phyloP scores from a whole-genome alignment of 1,284 basidiomycete species.

The Fomitopsis pinicola region DNA sequence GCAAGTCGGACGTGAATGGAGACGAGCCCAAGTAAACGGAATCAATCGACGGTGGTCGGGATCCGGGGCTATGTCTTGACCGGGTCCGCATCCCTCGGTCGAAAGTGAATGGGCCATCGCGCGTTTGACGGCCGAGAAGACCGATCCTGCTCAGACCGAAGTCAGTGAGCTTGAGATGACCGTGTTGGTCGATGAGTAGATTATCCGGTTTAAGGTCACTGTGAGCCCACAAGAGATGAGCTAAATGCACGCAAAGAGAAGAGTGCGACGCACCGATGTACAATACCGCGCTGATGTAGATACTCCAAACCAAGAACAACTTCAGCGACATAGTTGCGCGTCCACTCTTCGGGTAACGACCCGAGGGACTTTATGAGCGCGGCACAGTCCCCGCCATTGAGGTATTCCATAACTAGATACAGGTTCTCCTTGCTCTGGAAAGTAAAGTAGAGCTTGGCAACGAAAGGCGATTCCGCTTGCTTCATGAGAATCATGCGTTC shows the following conservation, averaged over 20 bases:
- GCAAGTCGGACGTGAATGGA: slow-evolving; percentile 55
- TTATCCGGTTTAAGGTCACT: slow-evolving; percentile 99
- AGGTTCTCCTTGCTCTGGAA: slow-evolving; percentile 99
- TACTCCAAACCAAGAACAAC: slow-evolving; percentile 95
- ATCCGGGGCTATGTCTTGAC: slow-evolving; percentile 62
- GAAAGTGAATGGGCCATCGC: slow-evolving; percentile 56
- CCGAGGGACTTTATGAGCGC: slow-evolving; percentile 96
- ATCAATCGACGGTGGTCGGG: slow-evolving; percentile 78
- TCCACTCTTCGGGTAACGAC: slow-evolving; percentile 93
- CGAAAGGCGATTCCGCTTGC: slow-evolving; percentile 98
- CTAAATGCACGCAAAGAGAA: neutral
- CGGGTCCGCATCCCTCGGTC: slow-evolving; percentile 43
- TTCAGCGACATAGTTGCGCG: slow-evolving; percentile 93
- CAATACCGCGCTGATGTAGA: slow-evolving; percentile 89
- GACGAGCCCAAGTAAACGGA: slow-evolving; percentile 71
- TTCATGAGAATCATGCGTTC: slow-evolving; percentile 99
- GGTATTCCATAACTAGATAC: slow-evolving; percentile 98
- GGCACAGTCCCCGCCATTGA: slow-evolving; percentile 96
- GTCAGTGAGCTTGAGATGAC: slow-evolving; percentile 96
- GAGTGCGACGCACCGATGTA: slow-evolving; percentile 80
- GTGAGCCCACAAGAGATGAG: neutral
- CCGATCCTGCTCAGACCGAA: slow-evolving; percentile 98
- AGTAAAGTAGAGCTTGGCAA: slow-evolving; percentile 97
- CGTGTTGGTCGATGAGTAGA: slow-evolving; percentile 92
- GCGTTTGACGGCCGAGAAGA: slow-evolving; percentile 93